Conservation (phyloP, 2,329 filamentous ascomycete genomes). For the Calonectria henricotiae region DNA sequence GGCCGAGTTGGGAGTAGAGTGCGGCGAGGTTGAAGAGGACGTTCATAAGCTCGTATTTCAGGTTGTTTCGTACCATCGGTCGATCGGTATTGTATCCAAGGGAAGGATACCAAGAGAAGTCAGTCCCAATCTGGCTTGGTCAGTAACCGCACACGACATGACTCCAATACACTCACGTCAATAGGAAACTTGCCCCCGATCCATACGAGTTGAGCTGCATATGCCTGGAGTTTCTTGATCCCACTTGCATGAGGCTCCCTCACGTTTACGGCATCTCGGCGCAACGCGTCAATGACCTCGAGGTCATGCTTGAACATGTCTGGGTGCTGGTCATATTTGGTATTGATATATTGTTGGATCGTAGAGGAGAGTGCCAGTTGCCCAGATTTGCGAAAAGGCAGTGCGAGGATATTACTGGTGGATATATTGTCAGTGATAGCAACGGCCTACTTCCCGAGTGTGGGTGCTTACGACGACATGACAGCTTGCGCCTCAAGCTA, state of each 20-base stretch:
- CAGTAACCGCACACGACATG: background rate
- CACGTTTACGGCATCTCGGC: slow-evolving; percentile 89
- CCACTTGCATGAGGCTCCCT: slow-evolving; percentile 91
- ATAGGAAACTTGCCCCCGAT: slow-evolving; percentile 96
- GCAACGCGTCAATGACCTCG: slow-evolving; percentile 86
- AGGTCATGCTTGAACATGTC: slow-evolving; percentile 95
- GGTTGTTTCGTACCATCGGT: slow-evolving; percentile 77
- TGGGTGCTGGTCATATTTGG: slow-evolving; percentile 98
- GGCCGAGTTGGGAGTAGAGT: slow-evolving; percentile 93
- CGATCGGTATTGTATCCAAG: slow-evolving; percentile 90
- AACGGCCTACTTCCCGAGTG: background rate
- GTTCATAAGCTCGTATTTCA: slow-evolving; percentile 90
- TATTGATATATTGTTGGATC: slow-evolving; percentile 95
- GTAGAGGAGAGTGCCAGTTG: slow-evolving; percentile 84
- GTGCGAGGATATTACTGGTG: slow-evolving; percentile 76
- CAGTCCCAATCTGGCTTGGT: slow-evolving; percentile 83
- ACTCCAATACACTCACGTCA: slow-evolving; percentile 72
- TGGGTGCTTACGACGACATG: slow-evolving; percentile 53
- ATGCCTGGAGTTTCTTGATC: slow-evolving; percentile 88
- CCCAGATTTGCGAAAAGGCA: slow-evolving; percentile 91
- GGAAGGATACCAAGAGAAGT: slow-evolving; percentile 97
- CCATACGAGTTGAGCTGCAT: slow-evolving; percentile 94
- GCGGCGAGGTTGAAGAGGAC: slow-evolving; percentile 94
- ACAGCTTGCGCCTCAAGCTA: slow-evolving; percentile 16
- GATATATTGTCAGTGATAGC: slow-evolving; percentile 44